Conservation (phyloP, 75 land plant genomes). For the Chamaecyparis obtusa region DNA sequence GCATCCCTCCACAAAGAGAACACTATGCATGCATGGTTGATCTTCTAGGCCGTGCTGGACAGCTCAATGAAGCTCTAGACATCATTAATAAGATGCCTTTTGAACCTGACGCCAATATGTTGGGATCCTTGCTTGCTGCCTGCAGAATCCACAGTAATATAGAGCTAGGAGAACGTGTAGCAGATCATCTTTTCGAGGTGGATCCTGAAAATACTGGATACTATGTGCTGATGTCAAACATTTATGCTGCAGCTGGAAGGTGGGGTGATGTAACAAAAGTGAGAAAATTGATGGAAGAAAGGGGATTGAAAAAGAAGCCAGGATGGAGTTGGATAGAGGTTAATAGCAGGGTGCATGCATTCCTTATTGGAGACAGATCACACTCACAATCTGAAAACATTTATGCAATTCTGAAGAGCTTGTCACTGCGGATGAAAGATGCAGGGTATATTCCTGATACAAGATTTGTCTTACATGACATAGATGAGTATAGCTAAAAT, state of each 20-base stretch:
- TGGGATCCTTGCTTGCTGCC: constrained; percentile 44
- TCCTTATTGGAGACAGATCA: constrained; percentile 25
- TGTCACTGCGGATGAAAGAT: constrained; percentile 22
- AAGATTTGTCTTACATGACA: neutral
- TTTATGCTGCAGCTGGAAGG: constrained; percentile 41
- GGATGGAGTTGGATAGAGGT: constrained; percentile 48
- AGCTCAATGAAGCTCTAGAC: constrained; percentile 37
- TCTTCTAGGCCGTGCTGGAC: constrained; percentile 38
- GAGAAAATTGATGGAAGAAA: constrained; percentile 25
- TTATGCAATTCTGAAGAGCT: constrained; percentile 6
- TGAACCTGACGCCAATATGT: constrained; percentile 28
- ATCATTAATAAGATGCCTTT: constrained; percentile 42
- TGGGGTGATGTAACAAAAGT: constrained; percentile 43
- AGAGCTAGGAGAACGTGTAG: constrained; percentile 25
- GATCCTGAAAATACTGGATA: constrained; percentile 41
- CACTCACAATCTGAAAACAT: constrained; percentile 26
- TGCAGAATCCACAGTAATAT: constrained; percentile 35
- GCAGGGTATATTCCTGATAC: neutral
- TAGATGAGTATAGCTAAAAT: neutral
- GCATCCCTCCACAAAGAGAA: constrained; percentile 22
- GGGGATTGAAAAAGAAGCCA: constrained; percentile 35
- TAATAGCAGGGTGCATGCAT: constrained; percentile 29
- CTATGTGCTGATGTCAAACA: constrained; percentile 42
- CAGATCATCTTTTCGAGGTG: constrained; percentile 23
- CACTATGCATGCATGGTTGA: constrained; percentile 54